These are phyloP conservation scores for Rhodomyrtus psidioides DNA, from an alignment of 441 rosid genomes.

Conservation along the genomic window DNA sequence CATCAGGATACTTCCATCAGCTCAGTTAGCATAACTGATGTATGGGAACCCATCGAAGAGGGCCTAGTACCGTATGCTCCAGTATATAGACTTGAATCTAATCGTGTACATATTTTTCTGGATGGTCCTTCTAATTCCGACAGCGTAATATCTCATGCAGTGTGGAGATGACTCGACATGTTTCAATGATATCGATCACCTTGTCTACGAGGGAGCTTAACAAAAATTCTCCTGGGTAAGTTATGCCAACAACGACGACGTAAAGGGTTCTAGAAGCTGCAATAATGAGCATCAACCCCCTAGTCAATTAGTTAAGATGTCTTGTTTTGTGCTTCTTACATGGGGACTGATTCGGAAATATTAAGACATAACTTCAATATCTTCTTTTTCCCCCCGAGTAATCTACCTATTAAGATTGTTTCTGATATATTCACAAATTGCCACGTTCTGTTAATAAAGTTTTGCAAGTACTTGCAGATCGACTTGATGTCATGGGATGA, in stretches of 20 bases:
- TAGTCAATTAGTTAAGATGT: background rate
- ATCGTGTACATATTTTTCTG: background rate
- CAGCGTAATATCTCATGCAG: constrained; percentile 34
- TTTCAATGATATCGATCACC: constrained; percentile 88
- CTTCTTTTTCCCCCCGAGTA: background rate
- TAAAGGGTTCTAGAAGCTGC: background rate
- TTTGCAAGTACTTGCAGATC: background rate
- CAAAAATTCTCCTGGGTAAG: constrained; percentile 77
- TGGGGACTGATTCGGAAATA: background rate
- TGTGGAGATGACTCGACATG: constrained; percentile 92
- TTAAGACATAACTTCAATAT: background rate
- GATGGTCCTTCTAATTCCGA: background rate
- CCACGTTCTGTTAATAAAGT: background rate
- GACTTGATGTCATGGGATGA: background rate
- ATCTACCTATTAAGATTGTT: background rate
- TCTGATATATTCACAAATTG: background rate
- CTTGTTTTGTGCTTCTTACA: background rate
- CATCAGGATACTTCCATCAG: constrained; percentile 83
- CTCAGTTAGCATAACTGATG: constrained; percentile 82
- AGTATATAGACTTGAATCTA: background rate
- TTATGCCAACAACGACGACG: background rate
- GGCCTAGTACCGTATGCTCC: constrained; percentile 78
- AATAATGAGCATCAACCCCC: background rate
- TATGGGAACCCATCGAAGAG: constrained; percentile 94
- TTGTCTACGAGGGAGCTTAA: constrained; percentile 68